phyloP scores from a whole-genome alignment of 1,139 yeast genomes.

The Saccharomycopsis hybrid region DNA sequence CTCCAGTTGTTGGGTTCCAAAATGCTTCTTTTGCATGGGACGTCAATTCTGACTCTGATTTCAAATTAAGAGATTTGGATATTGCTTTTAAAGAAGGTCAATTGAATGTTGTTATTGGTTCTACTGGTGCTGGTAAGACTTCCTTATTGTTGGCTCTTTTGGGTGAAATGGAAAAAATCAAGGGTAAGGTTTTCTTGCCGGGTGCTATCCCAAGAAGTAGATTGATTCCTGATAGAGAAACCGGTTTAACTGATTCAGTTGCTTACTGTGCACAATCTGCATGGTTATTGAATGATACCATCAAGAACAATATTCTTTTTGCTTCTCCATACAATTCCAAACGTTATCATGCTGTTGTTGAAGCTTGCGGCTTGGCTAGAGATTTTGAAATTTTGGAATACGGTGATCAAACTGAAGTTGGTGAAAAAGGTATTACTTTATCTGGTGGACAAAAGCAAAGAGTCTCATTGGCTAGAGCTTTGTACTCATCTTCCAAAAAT shows the following conservation, averaged over 20 bases:
- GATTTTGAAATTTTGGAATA: conserved; percentile 67
- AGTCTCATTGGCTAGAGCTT: conserved; percentile 89
- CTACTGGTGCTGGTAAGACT: conserved; percentile 94
- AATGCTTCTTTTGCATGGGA: conserved; percentile 84
- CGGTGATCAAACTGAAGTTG: conserved; percentile 85
- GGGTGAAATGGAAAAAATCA: conserved; percentile 81
- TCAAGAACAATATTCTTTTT: conserved; percentile 75
- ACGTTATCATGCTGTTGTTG: conserved; percentile 72
- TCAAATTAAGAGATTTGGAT: conserved; percentile 68
- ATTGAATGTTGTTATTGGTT: conserved; percentile 81
- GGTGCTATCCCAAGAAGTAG: conserved; percentile 70
- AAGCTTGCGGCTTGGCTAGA: conserved; percentile 79
- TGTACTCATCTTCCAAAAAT: conserved; percentile 79
- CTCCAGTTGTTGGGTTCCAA: conserved; percentile 76
- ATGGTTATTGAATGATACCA: conserved; percentile 88
- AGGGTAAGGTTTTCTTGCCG: conserved; percentile 76
- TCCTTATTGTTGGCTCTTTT: conserved; percentile 81
- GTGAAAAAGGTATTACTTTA: conserved; percentile 92
- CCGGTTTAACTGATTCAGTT: conserved; percentile 84
- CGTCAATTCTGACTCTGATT: conserved; percentile 38
- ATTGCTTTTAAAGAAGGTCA: conserved; percentile 65
- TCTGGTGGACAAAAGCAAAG: conserved; percentile 98
- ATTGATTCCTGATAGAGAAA: conserved; percentile 55
- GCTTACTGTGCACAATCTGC: conserved; percentile 96
- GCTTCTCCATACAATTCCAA: conserved; percentile 65